Evolutionary conservation across 768 basidiomycete genomes (phyloP).

Genomic region (Mycena metata): DNA sequence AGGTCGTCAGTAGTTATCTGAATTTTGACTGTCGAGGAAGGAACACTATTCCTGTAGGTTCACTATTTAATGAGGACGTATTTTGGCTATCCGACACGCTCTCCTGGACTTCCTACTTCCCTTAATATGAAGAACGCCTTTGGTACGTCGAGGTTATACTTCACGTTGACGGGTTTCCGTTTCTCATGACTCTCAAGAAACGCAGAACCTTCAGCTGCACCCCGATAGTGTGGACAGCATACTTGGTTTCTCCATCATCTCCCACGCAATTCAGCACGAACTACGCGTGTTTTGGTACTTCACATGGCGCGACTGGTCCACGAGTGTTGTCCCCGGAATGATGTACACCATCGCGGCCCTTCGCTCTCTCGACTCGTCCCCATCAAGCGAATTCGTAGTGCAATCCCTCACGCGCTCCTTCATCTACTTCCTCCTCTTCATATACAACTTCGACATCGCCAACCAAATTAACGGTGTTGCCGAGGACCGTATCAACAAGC

Average conservation of each 20-base stretch:
- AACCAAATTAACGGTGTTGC: constrained; percentile 36
- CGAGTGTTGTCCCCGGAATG: constrained; percentile 27
- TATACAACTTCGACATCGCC: constrained; percentile 37
- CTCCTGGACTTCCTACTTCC: neutral
- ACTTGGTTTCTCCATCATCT: constrained; percentile 21
- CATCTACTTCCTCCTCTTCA: constrained; percentile 35
- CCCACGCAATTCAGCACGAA: constrained; percentile 29
- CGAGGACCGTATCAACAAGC: constrained; percentile 37
- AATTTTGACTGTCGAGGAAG: too few relatives aligned
- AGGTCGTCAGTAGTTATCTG: too few relatives aligned
- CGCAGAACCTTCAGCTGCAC: neutral
- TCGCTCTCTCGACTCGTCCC: constrained; percentile 22
- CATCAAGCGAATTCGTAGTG: neutral
- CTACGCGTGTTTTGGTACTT: constrained; percentile 32
- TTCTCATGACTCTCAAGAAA: neutral
- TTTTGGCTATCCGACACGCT: neutral
- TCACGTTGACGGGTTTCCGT: constrained; percentile 1
- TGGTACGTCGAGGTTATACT: neutral
- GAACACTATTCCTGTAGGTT: neutral
- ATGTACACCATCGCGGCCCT: constrained; percentile 35
- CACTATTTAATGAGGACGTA: neutral
- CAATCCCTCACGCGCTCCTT: constrained; percentile 23
- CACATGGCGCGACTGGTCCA: constrained; percentile 36
- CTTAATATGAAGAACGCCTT: neutral
- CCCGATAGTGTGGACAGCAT: constrained; percentile 5